Base-by-base conservation (phyloP, 2,329 filamentous ascomycete species). In the Ascochyta fabae region DNA sequence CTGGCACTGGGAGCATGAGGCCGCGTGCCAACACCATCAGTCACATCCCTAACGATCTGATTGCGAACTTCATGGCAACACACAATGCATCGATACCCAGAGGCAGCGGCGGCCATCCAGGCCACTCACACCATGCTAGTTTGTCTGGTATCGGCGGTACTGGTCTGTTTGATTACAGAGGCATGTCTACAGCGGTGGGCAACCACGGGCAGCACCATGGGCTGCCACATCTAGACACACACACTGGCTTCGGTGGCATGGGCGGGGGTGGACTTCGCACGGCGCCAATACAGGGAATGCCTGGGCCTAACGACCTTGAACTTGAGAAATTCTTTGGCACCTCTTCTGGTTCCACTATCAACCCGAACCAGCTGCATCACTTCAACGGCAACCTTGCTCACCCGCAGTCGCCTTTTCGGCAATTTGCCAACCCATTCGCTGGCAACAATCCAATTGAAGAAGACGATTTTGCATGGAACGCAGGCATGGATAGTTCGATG, bases 11-110 rank as follows among this genome's bases (percentile, higher is more conserved):
- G 48, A 81, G 83, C 12, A 93, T 94, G 86, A 85, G 95, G 62
- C 95, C 94, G 22, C 84, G 95, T 67, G 94, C 95, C 50, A 98
- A 98, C 73, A 99, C 95, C 34, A 96, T 99, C 70, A 95, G 93
- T 71, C 93, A 98, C 75, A 87, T 98, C 53, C 95, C 97, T 73
- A 85, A 86, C 53, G 82, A 83, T 49, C 86, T 88, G 36, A 84
- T 96, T 74, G 90, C 66, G 48, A 70, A 88, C 66, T 85, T 95
- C 77, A 82, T 91, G 60, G 85, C 85, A 45, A 80, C 84, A 12
- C 83, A 84, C 46, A 86, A 84, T 67, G 70, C 71, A 9, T 69
- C 69, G 9, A 79, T 82, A 40, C 79, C 82, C 38, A 69, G 83
- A 78, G 64, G 81, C 77, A 62, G 77, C 75, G 66, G 79, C 69